Percentiles rank a stretch among this genome's conserved stretches.
Evolutionary conservation across 192 early-diverging fungal genomes (phyloP).

Genomic region (Coemansia sp.): DNA sequence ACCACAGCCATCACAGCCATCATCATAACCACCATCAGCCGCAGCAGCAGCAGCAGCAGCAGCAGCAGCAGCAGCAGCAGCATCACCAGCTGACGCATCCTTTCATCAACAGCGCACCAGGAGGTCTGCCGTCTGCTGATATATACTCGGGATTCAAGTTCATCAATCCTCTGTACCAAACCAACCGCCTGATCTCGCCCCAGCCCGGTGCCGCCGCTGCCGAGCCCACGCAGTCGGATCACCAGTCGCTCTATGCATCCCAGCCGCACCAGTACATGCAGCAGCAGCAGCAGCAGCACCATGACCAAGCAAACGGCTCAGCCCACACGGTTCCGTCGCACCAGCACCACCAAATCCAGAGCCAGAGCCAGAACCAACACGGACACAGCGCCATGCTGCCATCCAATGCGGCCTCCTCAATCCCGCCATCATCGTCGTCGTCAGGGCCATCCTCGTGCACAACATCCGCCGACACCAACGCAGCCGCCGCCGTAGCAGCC

Average conservation of each 20-base stretch:
- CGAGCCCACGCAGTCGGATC: constrained; percentile 9
- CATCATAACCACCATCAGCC: constrained; percentile 17
- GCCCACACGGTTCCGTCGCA: constrained; percentile 35
- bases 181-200: constrained; percentile 32
- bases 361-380: constrained; percentile 12
- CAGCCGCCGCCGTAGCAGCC: constrained; percentile 30
- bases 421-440: neutral
- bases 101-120: constrained; percentile 26
- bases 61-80: constrained; percentile 14
- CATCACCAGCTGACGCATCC: constrained; percentile 24
- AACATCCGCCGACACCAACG: constrained; percentile 8
- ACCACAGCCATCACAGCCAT: constrained; percentile 6
- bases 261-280: constrained; percentile 24
- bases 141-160: constrained; percentile 49
- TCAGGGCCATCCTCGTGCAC: neutral
- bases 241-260: constrained; percentile 18
- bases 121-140: constrained; percentile 30
- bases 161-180: constrained; percentile 44
- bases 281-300: constrained; percentile 12
- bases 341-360: constrained; percentile 11
- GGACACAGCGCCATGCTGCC: constrained; percentile 3
- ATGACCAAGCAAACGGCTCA: neutral
- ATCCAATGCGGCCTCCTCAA: neutral
- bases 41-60: constrained; percentile 15
- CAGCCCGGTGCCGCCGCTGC: constrained; percentile 2